Evolutionary conservation across 331 rosid genomes (phyloP).

Genomic region (Stylosanthes scabra): DNA sequence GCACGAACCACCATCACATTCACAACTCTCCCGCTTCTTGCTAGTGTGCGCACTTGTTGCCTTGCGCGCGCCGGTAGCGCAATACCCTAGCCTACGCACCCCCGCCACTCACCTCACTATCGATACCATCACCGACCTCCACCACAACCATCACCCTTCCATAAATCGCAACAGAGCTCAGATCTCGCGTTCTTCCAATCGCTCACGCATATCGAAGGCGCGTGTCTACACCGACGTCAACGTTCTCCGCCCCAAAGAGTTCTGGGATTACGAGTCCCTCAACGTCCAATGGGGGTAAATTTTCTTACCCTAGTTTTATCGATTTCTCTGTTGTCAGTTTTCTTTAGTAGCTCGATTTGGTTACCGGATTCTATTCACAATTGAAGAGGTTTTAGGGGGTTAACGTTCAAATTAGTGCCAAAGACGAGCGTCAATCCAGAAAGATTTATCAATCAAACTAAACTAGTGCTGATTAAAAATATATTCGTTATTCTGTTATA

Average conservation of each 20-base stretch:
- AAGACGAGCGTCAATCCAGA: no score
- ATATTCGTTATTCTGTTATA: no score
- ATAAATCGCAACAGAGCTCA: conserved; percentile 31
- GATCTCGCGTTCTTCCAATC: conserved; percentile 45
- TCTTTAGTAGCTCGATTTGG: conserved; percentile 25
- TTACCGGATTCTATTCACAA: background rate
- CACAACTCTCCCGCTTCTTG: conserved; percentile 41
- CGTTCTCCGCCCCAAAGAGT: conserved; percentile 91
- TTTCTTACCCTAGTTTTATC: conserved; percentile 33
- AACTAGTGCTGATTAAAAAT: no score
- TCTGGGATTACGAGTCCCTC: conserved; percentile 98
- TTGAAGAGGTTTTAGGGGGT: conserved; percentile 21
- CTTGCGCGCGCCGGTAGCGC: conserved; percentile 64
- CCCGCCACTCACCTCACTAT: conserved; percentile 18
- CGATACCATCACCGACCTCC: conserved; percentile 25
- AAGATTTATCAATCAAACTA: no score
- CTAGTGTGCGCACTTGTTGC: conserved; percentile 61
- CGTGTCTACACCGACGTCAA: conserved; percentile 93
- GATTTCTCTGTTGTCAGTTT: background rate
- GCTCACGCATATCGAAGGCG: conserved; percentile 77
- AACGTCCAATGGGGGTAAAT: conserved; percentile 95
- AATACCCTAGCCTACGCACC: conserved; percentile 59
- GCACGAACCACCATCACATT: conserved; percentile 44
- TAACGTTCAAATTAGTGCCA: no score
- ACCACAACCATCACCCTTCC: background rate